phyloP scores from a whole-genome alignment of 768 basidiomycete species.

The Naganishia antarctica region DNA sequence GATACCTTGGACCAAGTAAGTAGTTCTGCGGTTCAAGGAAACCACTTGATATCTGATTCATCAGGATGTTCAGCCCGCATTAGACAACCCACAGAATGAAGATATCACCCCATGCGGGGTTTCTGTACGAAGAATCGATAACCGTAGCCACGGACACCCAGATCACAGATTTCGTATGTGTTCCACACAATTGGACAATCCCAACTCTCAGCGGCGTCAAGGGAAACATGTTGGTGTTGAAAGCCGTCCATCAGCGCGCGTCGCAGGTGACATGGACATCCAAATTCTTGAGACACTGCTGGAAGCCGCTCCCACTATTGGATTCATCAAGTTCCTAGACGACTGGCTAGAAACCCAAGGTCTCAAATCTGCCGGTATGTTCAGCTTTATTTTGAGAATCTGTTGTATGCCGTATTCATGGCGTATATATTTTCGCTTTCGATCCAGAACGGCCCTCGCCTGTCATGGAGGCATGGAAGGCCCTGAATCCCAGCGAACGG shows the following conservation, averaged over 20 bases:
- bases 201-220: no score
- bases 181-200: no score
- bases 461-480: conserved; percentile 1
- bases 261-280: neutral
- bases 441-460: neutral
- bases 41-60: neutral
- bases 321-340: conserved; percentile 14
- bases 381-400: no score
- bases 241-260: no score
- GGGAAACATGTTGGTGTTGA: no score
- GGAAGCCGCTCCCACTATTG: neutral
- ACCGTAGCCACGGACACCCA: no score
- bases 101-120: neutral
- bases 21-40: no score
- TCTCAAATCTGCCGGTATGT: conserved; percentile 7
- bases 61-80: neutral
- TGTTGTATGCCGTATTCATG: neutral
- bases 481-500: neutral
- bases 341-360: conserved; percentile 13
- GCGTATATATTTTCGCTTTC: no score
- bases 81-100: neutral
- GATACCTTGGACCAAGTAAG: conserved; percentile 18
- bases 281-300: neutral
- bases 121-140: neutral
- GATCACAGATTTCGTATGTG: no score